Conservation (phyloP, 202 grass and related monocot species). For the Saccharum hybrid region DNA sequence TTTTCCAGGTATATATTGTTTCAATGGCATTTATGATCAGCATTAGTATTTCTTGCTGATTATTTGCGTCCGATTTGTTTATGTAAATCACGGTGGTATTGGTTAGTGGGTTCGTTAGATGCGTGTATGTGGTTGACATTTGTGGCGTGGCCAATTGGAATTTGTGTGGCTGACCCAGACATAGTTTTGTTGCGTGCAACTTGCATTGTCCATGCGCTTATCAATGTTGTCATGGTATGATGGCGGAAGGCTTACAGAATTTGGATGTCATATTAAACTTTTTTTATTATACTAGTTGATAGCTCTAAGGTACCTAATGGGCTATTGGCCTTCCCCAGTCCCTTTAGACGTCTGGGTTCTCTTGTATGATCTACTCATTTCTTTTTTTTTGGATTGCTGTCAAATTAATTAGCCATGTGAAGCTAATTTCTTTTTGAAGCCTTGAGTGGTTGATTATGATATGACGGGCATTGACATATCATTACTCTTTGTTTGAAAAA, state of each 20-base stretch:
- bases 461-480: neutral
- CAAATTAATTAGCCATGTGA: neutral
- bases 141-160: neutral
- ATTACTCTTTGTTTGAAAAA: conserved; percentile 15
- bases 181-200: neutral
- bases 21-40: neutral
- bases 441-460: neutral
- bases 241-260: neutral
- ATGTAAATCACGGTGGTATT: neutral
- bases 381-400: conserved; percentile 6
- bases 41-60: neutral
- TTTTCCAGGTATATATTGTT: neutral
- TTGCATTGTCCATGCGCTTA: neutral
- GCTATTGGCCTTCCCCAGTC: neutral
- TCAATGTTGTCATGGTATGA: neutral
- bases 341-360: neutral
- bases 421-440: neutral
- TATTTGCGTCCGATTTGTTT: conserved; percentile 10
- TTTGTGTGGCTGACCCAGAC: neutral
- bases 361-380: neutral
- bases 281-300: conserved; percentile 6
- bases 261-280: neutral
- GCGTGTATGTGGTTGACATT: neutral
- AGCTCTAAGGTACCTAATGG: neutral
- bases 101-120: neutral